Percentiles rank a stretch among this genome's conserved stretches.
Evolutionary conservation across 2,329 filamentous ascomycete species (phyloP).

Genomic region (Arthrobotrys musiformis): DNA sequence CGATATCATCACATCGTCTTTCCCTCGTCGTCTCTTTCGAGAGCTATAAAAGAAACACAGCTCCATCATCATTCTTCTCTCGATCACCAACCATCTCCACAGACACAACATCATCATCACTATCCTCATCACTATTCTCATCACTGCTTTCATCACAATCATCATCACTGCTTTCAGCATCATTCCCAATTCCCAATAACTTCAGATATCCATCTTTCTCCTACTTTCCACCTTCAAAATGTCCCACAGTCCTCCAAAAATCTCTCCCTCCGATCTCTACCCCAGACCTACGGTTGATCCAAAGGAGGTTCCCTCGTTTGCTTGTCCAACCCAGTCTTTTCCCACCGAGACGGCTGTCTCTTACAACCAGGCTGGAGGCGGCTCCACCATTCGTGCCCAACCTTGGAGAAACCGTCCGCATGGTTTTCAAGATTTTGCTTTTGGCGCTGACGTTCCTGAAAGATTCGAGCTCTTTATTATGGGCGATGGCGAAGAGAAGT

Average conservation of each 20-base stretch:
- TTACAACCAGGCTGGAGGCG: constrained; percentile 4
- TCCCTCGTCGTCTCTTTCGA: neutral
- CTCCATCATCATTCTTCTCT: neutral
- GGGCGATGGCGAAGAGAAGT: constrained; percentile 57
- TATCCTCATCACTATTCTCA: neutral
- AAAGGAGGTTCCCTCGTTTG: neutral
- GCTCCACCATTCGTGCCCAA: constrained; percentile 36
- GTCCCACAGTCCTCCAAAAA: neutral
- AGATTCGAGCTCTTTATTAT: constrained; percentile 57
- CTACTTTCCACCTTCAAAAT: neutral
- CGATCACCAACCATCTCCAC: neutral
- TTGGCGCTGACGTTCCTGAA: constrained; percentile 30
- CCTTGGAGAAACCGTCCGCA: constrained; percentile 49
- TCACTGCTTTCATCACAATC: neutral
- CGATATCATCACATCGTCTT: neutral
- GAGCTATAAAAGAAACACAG: neutral
- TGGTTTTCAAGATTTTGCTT: constrained; percentile 37
- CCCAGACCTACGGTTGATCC: neutral
- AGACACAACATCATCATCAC: neutral
- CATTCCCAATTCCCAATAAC: neutral
- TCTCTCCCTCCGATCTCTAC: neutral
- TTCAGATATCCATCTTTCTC: neutral
- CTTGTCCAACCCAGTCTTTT: neutral
- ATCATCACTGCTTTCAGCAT: neutral
- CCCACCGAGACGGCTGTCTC: constrained; percentile 2